Evolutionary conservation across 192 early-diverging fungal genomes (phyloP), one percentile per base, ranked within the genome.

Genomic region (Backusella psychrophila): DNA sequence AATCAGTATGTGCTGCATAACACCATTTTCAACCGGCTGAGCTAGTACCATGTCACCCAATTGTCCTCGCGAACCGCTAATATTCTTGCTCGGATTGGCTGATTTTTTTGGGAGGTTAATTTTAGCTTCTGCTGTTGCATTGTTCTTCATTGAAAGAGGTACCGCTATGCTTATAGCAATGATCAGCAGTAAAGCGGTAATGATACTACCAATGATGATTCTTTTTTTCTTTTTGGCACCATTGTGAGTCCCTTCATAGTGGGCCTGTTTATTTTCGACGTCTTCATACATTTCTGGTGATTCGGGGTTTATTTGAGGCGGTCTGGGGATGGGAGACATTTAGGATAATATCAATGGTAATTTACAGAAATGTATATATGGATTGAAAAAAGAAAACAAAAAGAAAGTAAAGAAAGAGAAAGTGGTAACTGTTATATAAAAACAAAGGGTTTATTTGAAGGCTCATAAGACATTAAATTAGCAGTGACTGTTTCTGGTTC

Each of bases 161-260:
- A 78, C 77, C 0, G 72, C 72, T 8, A 69, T 39, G n/a, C 38
- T 72, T 7, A 68, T 42, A 3, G 68, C 44, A 11, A 70, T 56
- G 12, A 74, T 49, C 7, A 63, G 17, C 19, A 74, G 19, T 8
- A 77, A 6, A 26, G 68, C 6, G 6, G 52, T 33, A 11, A 78
- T 53, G 0, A 53, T 15, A 26, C n/a, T 23, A 29, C 19, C 21
- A 39, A 69, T 36, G 7, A 35, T 41, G 19, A 69, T 39, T 38
- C 66, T 34, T 66, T 23, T 33, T 19, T 69, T 69, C 5, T 19
- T 23, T 69, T 35, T 35, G 35, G 9, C 35, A 21, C 23, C 46
- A 19, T 11, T 21, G 36, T 19, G n/a, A 41, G 7, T 11, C 23
- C n/a, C 23, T 63, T 14, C 56, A 63, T 63, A 29, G n/a, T 11